Conservation (phyloP, 2,329 filamentous ascomycete species). For the Fusarium compactum region DNA sequence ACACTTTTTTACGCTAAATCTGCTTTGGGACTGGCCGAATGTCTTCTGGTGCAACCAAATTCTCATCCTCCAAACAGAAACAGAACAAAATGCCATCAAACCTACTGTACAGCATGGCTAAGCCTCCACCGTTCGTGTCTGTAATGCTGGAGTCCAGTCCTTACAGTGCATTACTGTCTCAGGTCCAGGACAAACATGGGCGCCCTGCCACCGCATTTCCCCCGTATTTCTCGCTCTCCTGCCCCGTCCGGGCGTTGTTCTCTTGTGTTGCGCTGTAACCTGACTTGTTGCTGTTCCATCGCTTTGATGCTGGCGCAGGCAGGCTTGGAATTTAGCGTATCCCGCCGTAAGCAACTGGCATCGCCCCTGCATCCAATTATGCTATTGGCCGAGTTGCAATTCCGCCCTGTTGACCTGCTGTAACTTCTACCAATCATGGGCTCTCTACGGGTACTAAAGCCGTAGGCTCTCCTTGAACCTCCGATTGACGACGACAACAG, state of each 20-base stretch:
- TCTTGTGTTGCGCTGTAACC: conserved; percentile 1
- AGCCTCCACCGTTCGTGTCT: conserved; percentile 31
- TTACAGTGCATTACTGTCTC: neutral
- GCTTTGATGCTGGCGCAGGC: conserved; percentile 15
- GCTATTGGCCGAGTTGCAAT: conserved; percentile 32
- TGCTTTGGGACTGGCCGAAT: conserved; percentile 47
- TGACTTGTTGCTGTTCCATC: neutral
- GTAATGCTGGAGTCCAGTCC: neutral
- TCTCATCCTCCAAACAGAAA: conserved; percentile 24
- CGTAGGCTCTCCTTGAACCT: conserved; percentile 31
- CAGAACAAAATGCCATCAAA: conserved; percentile 10
- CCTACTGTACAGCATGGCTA: conserved; percentile 4
- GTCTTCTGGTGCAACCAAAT: conserved; percentile 39
- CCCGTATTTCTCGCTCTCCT: neutral
- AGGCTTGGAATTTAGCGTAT: conserved; percentile 25
- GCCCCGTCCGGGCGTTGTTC: neutral
- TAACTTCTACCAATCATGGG: conserved; percentile 19
- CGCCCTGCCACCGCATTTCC: conserved; percentile 1
- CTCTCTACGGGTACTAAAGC: conserved; percentile 37
- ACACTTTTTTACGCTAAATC: conserved; percentile 50
- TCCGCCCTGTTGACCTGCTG: conserved; percentile 30
- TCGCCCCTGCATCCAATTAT: conserved; percentile 24
- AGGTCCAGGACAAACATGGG: neutral
- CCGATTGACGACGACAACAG: conserved; percentile 13
- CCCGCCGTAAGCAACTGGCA: conserved; percentile 37